Conservation (phyloP, 1,284 basidiomycete genomes). For the Flammula alnicola region DNA sequence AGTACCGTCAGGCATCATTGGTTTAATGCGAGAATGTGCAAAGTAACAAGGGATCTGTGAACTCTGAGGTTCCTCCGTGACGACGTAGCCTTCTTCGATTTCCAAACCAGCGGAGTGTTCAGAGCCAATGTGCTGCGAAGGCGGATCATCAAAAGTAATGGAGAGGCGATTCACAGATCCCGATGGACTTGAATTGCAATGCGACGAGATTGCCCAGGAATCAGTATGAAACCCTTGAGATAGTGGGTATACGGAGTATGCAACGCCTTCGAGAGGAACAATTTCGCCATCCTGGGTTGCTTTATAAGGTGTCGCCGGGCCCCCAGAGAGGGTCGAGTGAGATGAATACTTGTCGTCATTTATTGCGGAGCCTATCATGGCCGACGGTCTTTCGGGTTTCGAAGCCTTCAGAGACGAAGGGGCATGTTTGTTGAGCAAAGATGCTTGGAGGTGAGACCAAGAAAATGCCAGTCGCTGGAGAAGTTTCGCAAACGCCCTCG, state of each 20-base stretch:
- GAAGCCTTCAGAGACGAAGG: no score
- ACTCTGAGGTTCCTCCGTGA: background rate
- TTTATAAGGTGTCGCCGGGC: background rate
- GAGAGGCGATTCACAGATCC: no score
- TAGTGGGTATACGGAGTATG: slow-evolving; percentile 3
- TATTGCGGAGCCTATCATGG: background rate
- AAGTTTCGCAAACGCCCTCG: background rate
- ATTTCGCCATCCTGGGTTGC: background rate
- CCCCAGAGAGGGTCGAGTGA: background rate
- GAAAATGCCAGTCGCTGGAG: background rate
- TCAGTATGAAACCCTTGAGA: background rate
- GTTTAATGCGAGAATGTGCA: slow-evolving; percentile 2
- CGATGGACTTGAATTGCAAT: background rate
- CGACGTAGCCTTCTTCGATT: background rate
- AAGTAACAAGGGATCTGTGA: background rate
- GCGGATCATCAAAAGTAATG: no score
- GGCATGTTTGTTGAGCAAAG: background rate
- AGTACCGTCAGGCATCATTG: slow-evolving; percentile 4
- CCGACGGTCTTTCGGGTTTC: background rate
- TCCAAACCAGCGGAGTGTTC: background rate
- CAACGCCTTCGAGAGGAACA: background rate
- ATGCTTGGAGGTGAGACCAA: background rate
- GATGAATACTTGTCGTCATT: background rate
- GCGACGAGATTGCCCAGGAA: background rate
- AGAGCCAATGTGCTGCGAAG: no score